phyloP scores from a whole-genome alignment of 1,284 basidiomycete genomes.

The Fomitiporia mediterranea region DNA sequence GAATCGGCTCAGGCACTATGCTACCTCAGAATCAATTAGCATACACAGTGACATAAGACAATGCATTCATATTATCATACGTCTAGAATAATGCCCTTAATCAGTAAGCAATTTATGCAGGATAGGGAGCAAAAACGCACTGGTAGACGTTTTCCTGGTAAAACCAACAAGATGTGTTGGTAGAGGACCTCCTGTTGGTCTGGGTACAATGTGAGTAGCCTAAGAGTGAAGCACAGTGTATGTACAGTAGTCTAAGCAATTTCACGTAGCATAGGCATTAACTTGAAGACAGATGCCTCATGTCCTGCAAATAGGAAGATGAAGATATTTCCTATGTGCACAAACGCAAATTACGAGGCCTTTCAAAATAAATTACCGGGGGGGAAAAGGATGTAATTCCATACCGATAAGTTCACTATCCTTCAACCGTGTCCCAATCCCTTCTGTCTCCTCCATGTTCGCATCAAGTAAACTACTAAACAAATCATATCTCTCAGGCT shows the following conservation, averaged over 20 bases:
- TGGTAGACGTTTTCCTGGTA: slow-evolving; percentile 30
- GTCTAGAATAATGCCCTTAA: slow-evolving; percentile 2
- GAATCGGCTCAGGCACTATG: not conserved
- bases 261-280: not conserved
- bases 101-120: not conserved
- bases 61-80: slow-evolving; percentile 16
- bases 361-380: too few species aligned
- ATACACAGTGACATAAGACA: slow-evolving; percentile 17
- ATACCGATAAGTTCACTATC: slow-evolving; percentile 21
- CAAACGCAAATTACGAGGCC: not conserved
- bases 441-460: slow-evolving; percentile 16
- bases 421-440: not conserved
- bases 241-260: slow-evolving; percentile 32
- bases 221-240: slow-evolving; percentile 37
- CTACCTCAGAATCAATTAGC: not conserved
- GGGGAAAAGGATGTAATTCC: too few species aligned
- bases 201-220: slow-evolving; percentile 41
- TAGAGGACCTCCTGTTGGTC: slow-evolving; percentile 40
- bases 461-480: slow-evolving; percentile 20
- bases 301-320: slow-evolving; percentile 23
- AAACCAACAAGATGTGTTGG: slow-evolving; percentile 34
- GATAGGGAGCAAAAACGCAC: slow-evolving; percentile 1
- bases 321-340: slow-evolving; percentile 18
- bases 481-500: slow-evolving; percentile 17
- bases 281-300: slow-evolving; percentile 11